Evolutionary conservation across 331 rosid species (phyloP).

Genomic region (Phaseolus coccineus): DNA sequence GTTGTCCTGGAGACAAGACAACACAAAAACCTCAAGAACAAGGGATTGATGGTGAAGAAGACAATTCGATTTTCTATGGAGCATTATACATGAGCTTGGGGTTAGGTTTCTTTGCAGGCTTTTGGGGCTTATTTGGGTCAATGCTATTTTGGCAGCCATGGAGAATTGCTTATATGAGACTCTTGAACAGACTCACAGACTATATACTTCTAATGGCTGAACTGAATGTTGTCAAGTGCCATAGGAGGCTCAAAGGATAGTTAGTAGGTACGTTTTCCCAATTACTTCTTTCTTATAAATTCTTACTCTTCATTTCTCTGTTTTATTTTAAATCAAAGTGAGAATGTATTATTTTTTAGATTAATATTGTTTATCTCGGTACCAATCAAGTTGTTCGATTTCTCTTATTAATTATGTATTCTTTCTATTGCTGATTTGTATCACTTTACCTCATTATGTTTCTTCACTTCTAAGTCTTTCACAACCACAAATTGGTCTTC

Average conservation of each 20-base stretch:
- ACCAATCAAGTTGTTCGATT: too few relatives aligned
- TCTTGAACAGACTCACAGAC: not conserved
- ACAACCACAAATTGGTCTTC: too few relatives aligned
- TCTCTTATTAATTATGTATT: too few relatives aligned
- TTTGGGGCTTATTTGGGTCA: conserved; percentile 43
- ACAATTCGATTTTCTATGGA: not conserved
- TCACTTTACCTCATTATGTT: too few relatives aligned
- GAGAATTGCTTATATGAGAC: not conserved
- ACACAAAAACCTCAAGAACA: not conserved
- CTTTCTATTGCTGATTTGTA: too few relatives aligned
- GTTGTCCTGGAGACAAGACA: not conserved
- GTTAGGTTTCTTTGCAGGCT: conserved; percentile 41
- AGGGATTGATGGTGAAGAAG: not conserved
- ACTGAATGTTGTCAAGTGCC: not conserved
- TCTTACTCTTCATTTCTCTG: too few relatives aligned
- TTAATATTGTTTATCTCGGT: too few relatives aligned
- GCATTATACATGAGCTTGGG: conserved; percentile 40
- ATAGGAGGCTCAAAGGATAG: not conserved
- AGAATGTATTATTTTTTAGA: too few relatives aligned
- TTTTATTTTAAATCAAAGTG: too few relatives aligned
- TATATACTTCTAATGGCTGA: not conserved
- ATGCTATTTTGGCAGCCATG: not conserved
- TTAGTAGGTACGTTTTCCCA: not conserved
- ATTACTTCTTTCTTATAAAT: not conserved
- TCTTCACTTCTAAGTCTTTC: too few relatives aligned